phyloP scores from a whole-genome alignment of 2,329 filamentous ascomycete species.

The Dactylonectria macrodidyma region DNA sequence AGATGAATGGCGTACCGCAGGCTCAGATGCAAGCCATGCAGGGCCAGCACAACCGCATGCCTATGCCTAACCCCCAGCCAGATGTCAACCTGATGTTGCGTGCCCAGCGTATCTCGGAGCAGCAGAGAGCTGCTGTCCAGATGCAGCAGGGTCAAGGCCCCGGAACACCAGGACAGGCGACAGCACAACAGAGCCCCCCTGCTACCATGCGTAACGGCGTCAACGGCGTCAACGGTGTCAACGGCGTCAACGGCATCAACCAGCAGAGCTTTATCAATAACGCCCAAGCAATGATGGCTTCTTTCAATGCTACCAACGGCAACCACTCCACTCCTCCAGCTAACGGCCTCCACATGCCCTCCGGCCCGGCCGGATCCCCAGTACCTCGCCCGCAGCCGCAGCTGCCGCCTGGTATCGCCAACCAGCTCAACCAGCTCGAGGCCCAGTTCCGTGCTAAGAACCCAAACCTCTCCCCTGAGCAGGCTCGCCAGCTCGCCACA shows the following conservation, averaged over 20 bases:
- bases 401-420: constrained; percentile 62
- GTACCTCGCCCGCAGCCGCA: constrained; percentile 59
- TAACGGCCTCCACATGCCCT: constrained; percentile 63
- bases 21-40: constrained; percentile 75
- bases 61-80: constrained; percentile 58
- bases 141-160: constrained; percentile 58
- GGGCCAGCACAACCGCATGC: constrained; percentile 74
- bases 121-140: constrained; percentile 69
- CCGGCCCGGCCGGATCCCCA: constrained; percentile 62
- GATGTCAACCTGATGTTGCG: constrained; percentile 73
- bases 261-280: constrained; percentile 69
- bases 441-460: constrained; percentile 66
- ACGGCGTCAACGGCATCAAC: constrained; percentile 60
- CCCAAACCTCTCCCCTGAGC: constrained; percentile 65
- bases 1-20: constrained; percentile 77
- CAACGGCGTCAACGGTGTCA: constrained; percentile 47
- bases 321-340: constrained; percentile 62
- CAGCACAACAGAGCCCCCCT: constrained; percentile 59
- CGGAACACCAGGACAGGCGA: constrained; percentile 52
- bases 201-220: constrained; percentile 56
- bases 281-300: constrained; percentile 67
- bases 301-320: constrained; percentile 58
- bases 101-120: constrained; percentile 76
- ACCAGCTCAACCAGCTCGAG: constrained; percentile 68
- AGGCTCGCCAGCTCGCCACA: constrained; percentile 66